phyloP scores from a whole-genome alignment of 176 grass and related monocot species.

The Avena sativa region DNA sequence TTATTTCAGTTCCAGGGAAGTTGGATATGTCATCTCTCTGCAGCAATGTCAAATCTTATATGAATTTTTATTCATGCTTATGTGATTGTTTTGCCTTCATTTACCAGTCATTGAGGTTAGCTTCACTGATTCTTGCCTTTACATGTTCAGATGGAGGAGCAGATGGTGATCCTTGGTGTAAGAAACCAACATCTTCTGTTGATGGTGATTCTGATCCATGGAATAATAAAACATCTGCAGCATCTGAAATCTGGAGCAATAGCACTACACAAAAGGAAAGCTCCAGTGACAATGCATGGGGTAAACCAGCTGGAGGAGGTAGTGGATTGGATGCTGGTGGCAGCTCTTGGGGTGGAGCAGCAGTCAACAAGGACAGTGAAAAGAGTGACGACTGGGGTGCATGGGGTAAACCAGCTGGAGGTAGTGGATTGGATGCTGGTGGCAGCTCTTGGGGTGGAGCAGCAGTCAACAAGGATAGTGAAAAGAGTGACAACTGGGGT shows the following conservation, averaged over 20 bases:
- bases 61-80: no score
- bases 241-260: conserved; percentile 49
- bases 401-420: conserved; percentile 48
- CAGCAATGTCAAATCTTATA: not conserved
- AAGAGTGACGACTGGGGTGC: conserved; percentile 43
- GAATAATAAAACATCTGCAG: conserved; percentile 48
- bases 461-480: conserved; percentile 43
- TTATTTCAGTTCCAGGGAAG: conserved; percentile 3
- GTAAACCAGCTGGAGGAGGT: conserved; percentile 39
- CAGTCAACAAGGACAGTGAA: conserved; percentile 46
- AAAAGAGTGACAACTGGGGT: conserved; percentile 54
- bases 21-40: conserved; percentile 2
- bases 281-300: conserved; percentile 45
- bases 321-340: conserved; percentile 51
- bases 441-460: conserved; percentile 53
- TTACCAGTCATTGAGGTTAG: conserved; percentile 13
- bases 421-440: conserved; percentile 51
- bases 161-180: conserved; percentile 61
- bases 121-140: conserved; percentile 33
- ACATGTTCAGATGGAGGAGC: conserved; percentile 48
- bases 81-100: conserved; percentile 23
- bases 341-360: conserved; percentile 51
- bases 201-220: conserved; percentile 55
- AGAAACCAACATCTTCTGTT: conserved; percentile 40
- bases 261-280: conserved; percentile 35